Base-by-base conservation (phyloP, 108 stramenopile species). In the Nitzschia putrida region DNA sequence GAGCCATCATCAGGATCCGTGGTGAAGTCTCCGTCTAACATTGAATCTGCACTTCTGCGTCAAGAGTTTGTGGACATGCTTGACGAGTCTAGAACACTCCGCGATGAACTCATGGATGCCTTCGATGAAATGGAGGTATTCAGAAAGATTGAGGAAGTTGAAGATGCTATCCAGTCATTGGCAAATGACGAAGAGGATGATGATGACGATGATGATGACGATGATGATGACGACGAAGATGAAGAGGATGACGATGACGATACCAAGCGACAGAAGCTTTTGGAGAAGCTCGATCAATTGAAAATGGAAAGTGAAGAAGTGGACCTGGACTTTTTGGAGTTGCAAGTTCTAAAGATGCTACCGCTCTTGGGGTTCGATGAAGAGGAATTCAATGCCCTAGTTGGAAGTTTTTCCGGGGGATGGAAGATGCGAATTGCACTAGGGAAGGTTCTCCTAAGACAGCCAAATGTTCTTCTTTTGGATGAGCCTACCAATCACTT, bases 391-490 rank as follows among this genome's bases (percentile, higher is more conserved):
- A 88, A 90, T 22, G 86, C 84, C 69, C 72, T 80, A 3, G 96
- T 98, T n/a, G 80, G 83, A 8, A 87, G 88, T 70, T 98, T 98
- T 71, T 89, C 87, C 8, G 98, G 98, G 18, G 98, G 98, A 0
- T 99, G 98, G 98, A 97, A 97, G 57, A 99, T 99, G 98, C 76
- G 98, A 38, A 96, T 97, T 61, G 98, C 96, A n/a, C 83, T 99
- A 39, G 98, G 96, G 37, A 98, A 97, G 77, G 96, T 98, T 7
- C 60, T 99, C 67, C 79, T 97, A 12, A 68, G 89, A 64, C 95
- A 97, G 61, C 97, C 98, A 10, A 95, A 98, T 67, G 83, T 99
- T 34, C 79, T 99, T 7, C 74, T 98, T 9, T 75, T 98, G 54
- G 82, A 79, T 51, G 86, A 88, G 67, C 96, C 97, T 18, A 98